Base-by-base conservation (phyloP, 768 basidiomycete species). In the Termitomyces titanicus region DNA sequence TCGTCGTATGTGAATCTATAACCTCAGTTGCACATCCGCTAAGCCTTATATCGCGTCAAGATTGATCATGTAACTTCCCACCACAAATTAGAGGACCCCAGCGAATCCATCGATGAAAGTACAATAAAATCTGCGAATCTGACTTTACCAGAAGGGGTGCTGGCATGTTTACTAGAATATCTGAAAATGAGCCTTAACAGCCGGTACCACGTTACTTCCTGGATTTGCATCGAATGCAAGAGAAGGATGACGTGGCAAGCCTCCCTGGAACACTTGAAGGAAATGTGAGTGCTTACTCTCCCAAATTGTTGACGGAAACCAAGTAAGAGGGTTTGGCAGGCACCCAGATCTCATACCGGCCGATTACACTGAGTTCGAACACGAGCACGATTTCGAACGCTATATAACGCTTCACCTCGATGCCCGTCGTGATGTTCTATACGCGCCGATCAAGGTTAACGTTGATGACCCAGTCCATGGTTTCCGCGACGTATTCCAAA, bases 171-270 rank as follows among this genome's bases (percentile, higher is more conserved):
- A 12, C 22, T 56, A n/a, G 43, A 51, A 45, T 29, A 51, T 25
- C 20, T 42, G 3, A 35, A n/a, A 33, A 27, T 29, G 44, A 51
- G 42, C 22, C 55, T 49, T 5, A 15, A 34, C 31, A 25, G 29
- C 20, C 11, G 15, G 17, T 22, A 33, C 33, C 55, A 56, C 43
- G 24, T 8, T 2, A 29, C 34, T 15, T 11, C 6, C n/a, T 56
- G 55, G 55, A 22, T 50, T 15, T 56, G 55, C 44, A 31, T 35
- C n/a, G 24, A 46, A n/a, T 56, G 55, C 48, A 56, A 51, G 25
- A 44, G 43, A 29, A 45, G 17, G 15, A 18, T 57, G 20, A 22
- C 45, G 13, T 57, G 56, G 56, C 3, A 12, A 3, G 1, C 18
- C 17, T 52, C 56, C 8, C 33, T 52, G 8, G 49, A 53, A 12